phyloP scores from a whole-genome alignment of 148 eudicot genomes.

The Chenopodium suecicum region DNA sequence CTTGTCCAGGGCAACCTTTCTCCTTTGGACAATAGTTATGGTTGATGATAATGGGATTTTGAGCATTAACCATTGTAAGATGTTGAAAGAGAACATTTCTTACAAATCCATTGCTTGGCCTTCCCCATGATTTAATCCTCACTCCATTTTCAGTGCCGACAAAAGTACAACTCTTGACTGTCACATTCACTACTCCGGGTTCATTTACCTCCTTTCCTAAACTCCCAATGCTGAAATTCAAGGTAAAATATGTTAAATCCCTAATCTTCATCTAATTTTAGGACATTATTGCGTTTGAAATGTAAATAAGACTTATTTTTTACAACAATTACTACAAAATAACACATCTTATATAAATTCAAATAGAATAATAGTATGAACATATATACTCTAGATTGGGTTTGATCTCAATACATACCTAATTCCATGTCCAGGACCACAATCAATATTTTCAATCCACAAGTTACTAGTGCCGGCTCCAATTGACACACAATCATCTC shows the following conservation, averaged over 20 bases:
- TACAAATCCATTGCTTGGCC: conserved; percentile 55
- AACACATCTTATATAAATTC: too few relatives aligned
- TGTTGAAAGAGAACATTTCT: conserved; percentile 39
- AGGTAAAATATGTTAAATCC: background rate
- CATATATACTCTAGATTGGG: background rate
- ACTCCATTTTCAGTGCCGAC: conserved; percentile 53
- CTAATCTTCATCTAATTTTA: too few relatives aligned
- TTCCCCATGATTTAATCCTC: conserved; percentile 68
- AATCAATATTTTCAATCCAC: conserved; percentile 37
- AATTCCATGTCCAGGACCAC: conserved; percentile 64
- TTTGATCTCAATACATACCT: conserved; percentile 26
- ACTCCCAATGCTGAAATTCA: conserved; percentile 53
- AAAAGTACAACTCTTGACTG: conserved; percentile 37
- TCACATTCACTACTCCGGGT: conserved; percentile 53
- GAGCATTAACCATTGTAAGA: conserved; percentile 41
- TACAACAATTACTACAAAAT: too few relatives aligned
- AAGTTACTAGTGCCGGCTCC: conserved; percentile 47
- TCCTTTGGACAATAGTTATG: conserved; percentile 58
- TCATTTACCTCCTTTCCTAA: conserved; percentile 43
- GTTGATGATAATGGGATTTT: conserved; percentile 51
- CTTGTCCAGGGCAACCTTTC: conserved; percentile 43
- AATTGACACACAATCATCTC: conserved; percentile 60
- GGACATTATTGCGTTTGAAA: too few relatives aligned
- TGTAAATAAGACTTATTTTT: too few relatives aligned
- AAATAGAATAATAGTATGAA: too few relatives aligned